Percentiles rank a stretch among this genome's conserved stretches.
phyloP scores from a whole-genome alignment of 441 rosid species.

The Erodium trifolium region DNA sequence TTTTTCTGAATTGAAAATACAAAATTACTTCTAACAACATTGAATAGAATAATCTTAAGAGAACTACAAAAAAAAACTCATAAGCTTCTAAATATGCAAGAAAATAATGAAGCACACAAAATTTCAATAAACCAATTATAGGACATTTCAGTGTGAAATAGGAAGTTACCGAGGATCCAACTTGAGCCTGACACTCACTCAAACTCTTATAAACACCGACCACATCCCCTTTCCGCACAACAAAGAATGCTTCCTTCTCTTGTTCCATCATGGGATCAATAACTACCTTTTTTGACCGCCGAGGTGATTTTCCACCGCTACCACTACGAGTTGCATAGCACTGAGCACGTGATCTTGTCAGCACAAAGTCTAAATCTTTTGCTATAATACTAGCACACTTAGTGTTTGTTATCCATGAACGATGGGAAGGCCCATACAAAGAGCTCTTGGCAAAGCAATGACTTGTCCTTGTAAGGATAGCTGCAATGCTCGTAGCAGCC shows the following conservation, averaged over 20 bases:
- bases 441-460: slow-evolving; percentile 22
- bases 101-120: background rate
- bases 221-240: slow-evolving; percentile 80
- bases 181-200: slow-evolving; percentile 71
- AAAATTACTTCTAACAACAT: background rate
- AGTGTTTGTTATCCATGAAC: slow-evolving; percentile 25
- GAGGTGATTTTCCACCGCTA: slow-evolving; percentile 21
- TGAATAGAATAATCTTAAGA: background rate
- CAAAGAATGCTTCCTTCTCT: slow-evolving; percentile 62
- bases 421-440: slow-evolving; percentile 26
- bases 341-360: slow-evolving; percentile 28
- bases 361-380: slow-evolving; percentile 25
- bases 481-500: slow-evolving; percentile 47
- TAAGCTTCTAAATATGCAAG: slow-evolving; percentile 3
- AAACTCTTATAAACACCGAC: slow-evolving; percentile 66
- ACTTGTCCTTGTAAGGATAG: slow-evolving; percentile 40
- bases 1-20: background rate
- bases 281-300: slow-evolving; percentile 22
- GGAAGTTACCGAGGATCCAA: slow-evolving; percentile 62
- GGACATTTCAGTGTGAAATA: background rate
- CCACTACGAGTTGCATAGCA: slow-evolving; percentile 43
- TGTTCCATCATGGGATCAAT: slow-evolving; percentile 29
- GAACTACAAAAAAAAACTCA: background rate
- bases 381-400: slow-evolving; percentile 23
- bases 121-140: background rate